Evolutionary conservation across 2,329 filamentous ascomycete species (phyloP), one percentile per base, ranked within the genome.

Genomic region (Coniochaeta hoffmannii): DNA sequence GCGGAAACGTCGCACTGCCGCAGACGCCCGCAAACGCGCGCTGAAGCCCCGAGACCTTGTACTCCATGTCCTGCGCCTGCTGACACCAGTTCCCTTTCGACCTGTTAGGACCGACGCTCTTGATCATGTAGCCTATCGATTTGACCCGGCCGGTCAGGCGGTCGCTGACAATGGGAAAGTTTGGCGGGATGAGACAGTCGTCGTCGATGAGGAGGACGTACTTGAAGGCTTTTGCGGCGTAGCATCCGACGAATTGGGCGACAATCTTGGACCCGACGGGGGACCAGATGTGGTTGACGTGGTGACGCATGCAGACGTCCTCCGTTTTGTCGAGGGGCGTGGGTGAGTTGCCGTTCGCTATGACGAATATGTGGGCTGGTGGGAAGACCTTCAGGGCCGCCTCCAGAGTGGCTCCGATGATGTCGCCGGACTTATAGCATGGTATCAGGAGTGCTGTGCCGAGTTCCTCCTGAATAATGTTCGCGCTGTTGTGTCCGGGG

Each of bases 21-120:
- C 75, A 57, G 41, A 67, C 71, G 10, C 74, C 75, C 4, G 72
- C 71, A 46, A 77, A 72, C 26, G 68, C 66, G 28, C 75, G 69
- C 53, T 73, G 71, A 2, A 79, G 64, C 5, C 76, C 76, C 14
- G 72, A 73, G 53, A 78, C 66, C 59, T 79, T 79, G 63, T 79
- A 79, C 58, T 79, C 76, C n/a, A 79, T 63, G 61, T 79, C 76
- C 56, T 79, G 76, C 0, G 75, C 75, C 56, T 76, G 74, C 53
- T 75, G 72, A 28, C 71, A 72, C 54, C 64, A 69, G 6, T 69
- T 72, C 7, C 67, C 72, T 36, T 64, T 68, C 11, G 65, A 63
- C 0, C 64, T 64, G 12, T 69, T 60, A 0, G 70, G 64, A 2
- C 72, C 72, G n/a, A 71, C 69, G 4, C 65, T 69, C 57, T 77